Conservation (phyloP, 176 grass and related monocot genomes). For the Oryza brachyantha region DNA sequence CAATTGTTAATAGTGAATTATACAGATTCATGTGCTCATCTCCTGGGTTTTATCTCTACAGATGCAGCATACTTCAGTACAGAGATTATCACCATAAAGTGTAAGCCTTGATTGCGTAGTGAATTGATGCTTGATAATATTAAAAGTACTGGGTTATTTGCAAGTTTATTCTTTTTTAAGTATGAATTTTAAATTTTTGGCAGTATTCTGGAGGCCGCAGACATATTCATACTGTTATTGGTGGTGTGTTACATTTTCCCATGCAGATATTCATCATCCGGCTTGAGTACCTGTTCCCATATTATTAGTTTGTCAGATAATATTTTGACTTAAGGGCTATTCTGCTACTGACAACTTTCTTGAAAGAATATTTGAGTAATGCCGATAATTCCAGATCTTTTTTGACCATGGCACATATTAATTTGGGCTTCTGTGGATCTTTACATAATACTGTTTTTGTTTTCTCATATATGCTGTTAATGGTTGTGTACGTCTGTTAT, state of each 20-base stretch:
- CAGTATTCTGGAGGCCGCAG: no score
- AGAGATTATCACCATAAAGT: no score
- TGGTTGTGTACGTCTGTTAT: conserved; percentile 26
- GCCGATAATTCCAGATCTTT: no score
- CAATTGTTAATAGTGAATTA: conserved; percentile 7
- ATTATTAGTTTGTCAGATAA: not conserved
- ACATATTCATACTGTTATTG: no score
- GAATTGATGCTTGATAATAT: no score
- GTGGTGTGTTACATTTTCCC: no score
- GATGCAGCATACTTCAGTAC: not conserved
- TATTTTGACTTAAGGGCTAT: not conserved
- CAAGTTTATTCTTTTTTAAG: no score
- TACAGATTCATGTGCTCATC: not conserved
- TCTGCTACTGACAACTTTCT: not conserved
- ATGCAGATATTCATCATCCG: no score
- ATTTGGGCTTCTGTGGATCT: not conserved
- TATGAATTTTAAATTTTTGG: no score
- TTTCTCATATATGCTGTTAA: not conserved
- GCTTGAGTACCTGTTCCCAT: not conserved
- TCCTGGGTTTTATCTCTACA: not conserved
- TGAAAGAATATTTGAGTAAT: not conserved
- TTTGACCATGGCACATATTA: not conserved
- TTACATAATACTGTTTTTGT: not conserved
- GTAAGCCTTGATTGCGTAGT: no score
- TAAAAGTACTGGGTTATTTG: no score